Base-by-base conservation (phyloP, 345 rosid genomes). In the Lepidium aucheri region DNA sequence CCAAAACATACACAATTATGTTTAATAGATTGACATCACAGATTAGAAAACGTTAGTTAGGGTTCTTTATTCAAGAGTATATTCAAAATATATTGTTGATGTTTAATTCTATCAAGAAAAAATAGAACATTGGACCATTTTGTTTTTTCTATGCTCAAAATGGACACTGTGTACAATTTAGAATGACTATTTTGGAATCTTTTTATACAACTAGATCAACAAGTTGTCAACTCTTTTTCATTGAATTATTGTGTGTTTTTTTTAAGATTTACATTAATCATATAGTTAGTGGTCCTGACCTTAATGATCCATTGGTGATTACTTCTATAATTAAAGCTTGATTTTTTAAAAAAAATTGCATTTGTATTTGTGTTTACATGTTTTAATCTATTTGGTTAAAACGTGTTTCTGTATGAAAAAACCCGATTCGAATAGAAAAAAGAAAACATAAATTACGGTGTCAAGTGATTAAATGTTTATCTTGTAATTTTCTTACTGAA, bases 191-290 rank as follows among this genome's bases (percentile, higher is more conserved):
- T 53, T 53, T 5, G 49, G 63, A 70, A 70, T 70, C 63, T 43
- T 70, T 62, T 44, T 24, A 43, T 53, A 61, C 68, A 70, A 70
- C 56, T 70, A 61, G 74, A 44, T 61, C 36, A 70, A 63, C 68
- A 70, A 70, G 68, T 62, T 62, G 74, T 70, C 74, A 70, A 62
- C 69, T 70, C 68, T 70, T 44, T 44, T 54, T 34, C 47, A 38
- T 53, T 45, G 30, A 60, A 69, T 69, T 24, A 60, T 69, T 69
- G 67, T 45, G 34, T 49, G 33, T 35, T 24, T 22, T 24, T 22
- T 69, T 42, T 9, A 42, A 61, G 41, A 24, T 52, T 69, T 32
- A 9, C 39, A 60, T 60, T 39, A 51, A 69, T 58, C 7, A 52
- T 68, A 49, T 53, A 53, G 47, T 26, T 62, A 22, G 62, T 62